These are phyloP conservation scores for Eimeria brunetti DNA, from an alignment of 169 alveolate species.

Conservation along the genomic window DNA sequence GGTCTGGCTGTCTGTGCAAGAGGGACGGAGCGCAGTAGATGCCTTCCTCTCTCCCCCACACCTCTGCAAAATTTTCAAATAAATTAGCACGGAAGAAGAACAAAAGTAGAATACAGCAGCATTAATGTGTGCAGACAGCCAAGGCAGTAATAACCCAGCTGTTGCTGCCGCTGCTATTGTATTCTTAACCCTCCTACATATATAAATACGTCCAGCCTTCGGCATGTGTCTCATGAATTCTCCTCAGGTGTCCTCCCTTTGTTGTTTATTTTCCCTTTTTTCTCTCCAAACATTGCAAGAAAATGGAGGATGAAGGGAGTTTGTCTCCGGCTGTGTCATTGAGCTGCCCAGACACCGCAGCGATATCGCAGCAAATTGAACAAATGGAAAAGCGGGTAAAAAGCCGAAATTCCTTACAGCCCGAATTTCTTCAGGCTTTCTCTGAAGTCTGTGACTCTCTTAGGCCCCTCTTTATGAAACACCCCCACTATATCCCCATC, in stretches of 20 bases:
- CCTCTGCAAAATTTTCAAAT: no score
- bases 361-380: background rate
- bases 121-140: no score
- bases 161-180: no score
- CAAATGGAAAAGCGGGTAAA: slow-evolving; percentile 38
- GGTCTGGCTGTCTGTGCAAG: background rate
- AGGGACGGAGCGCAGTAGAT: background rate
- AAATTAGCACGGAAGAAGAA: no score
- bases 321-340: no score
- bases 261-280: background rate
- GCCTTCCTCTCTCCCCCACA: background rate
- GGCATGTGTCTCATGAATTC: background rate
- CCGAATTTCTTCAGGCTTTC: slow-evolving; percentile 79
- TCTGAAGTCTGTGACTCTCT: slow-evolving; percentile 61
- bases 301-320: background rate
- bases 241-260: background rate
- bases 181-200: no score
- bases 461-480: slow-evolving; percentile 83
- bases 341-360: no score
- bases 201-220: no score
- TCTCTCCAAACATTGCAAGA: background rate
- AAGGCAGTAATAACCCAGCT: no score
- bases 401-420: slow-evolving; percentile 45
- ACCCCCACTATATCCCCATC: slow-evolving; percentile 85
- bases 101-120: no score